Conservation (phyloP, 371 early-diverging fungal species). For the Apophysomyces elegans region DNA sequence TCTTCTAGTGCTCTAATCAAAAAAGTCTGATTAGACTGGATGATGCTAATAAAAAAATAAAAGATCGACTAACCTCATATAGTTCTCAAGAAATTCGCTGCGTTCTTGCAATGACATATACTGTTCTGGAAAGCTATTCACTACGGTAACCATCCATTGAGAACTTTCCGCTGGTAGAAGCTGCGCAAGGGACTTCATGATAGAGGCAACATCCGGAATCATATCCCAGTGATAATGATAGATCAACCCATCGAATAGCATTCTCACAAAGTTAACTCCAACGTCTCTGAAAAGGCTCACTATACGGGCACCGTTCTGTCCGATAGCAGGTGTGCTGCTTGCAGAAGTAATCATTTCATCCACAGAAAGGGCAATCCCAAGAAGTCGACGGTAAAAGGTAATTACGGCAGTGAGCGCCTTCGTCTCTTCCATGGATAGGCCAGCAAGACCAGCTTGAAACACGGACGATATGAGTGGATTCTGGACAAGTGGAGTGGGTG, state of each 20-base stretch:
- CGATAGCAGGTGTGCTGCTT: constrained; percentile 19
- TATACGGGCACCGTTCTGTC: constrained; percentile 38
- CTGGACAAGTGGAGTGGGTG: constrained; percentile 64
- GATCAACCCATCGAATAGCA: constrained; percentile 53
- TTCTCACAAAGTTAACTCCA: constrained; percentile 41
- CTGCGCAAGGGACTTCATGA: constrained; percentile 49
- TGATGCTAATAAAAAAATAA: not conserved
- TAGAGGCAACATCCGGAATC: constrained; percentile 49
- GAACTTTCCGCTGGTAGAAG: constrained; percentile 47
- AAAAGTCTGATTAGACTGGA: constrained; percentile 2
- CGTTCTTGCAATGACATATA: constrained; percentile 49
- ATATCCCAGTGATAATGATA: constrained; percentile 58
- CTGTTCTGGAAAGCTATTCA: constrained; percentile 51
- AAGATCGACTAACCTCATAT: constrained; percentile 42
- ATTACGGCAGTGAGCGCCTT: constrained; percentile 68
- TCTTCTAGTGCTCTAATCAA: constrained; percentile 39
- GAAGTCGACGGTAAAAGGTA: constrained; percentile 48
- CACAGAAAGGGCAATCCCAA: constrained; percentile 38
- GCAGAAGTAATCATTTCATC: constrained; percentile 21
- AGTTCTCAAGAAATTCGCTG: constrained; percentile 50
- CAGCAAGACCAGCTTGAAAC: constrained; percentile 69
- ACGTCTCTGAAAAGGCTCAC: constrained; percentile 38
- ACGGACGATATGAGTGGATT: constrained; percentile 61
- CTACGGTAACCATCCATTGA: constrained; percentile 42
- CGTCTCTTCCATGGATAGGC: constrained; percentile 63